Conservation (phyloP, 2,329 filamentous ascomycete species). For the Colletotrichum karsti region DNA sequence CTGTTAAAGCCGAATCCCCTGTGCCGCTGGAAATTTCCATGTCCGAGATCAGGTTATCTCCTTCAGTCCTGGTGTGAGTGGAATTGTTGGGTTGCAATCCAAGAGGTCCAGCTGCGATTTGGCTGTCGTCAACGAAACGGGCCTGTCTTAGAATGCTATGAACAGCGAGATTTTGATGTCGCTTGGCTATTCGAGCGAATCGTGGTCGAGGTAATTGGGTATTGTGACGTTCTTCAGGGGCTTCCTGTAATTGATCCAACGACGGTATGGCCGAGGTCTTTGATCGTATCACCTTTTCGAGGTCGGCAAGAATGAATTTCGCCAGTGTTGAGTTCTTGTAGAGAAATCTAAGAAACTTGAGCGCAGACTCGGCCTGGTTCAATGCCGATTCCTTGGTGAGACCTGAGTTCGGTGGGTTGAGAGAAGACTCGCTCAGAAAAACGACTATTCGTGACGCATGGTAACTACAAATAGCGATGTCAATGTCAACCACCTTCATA, state of each 20-base stretch:
- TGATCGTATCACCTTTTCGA: accelerated
- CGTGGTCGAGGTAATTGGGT: conserved; percentile 10
- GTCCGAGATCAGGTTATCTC: too few species aligned
- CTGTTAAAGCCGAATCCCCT: too few species aligned
- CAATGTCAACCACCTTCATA: not conserved
- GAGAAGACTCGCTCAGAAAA: not conserved
- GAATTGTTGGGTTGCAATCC: too few species aligned
- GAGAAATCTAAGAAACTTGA: not conserved
- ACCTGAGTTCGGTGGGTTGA: not conserved
- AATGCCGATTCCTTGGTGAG: not conserved
- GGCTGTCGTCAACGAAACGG: conserved; percentile 48
- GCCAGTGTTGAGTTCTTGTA: not conserved
- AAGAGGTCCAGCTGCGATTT: conserved; percentile 37
- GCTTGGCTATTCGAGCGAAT: conserved; percentile 38
- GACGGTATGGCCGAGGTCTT: too few species aligned
- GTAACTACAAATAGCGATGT: not conserved
- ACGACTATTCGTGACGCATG: not conserved
- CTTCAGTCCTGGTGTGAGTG: too few species aligned
- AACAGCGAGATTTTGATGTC: conserved; percentile 45
- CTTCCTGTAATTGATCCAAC: too few species aligned
- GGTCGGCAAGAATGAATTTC: not conserved
- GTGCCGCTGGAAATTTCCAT: too few species aligned
- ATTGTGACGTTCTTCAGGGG: not conserved
- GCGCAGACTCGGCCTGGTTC: not conserved
- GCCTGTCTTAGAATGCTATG: conserved; percentile 49